These are phyloP conservation scores for Linanthus parryae DNA, from an alignment of 148 eudicot genomes.

Conservation along the genomic window DNA sequence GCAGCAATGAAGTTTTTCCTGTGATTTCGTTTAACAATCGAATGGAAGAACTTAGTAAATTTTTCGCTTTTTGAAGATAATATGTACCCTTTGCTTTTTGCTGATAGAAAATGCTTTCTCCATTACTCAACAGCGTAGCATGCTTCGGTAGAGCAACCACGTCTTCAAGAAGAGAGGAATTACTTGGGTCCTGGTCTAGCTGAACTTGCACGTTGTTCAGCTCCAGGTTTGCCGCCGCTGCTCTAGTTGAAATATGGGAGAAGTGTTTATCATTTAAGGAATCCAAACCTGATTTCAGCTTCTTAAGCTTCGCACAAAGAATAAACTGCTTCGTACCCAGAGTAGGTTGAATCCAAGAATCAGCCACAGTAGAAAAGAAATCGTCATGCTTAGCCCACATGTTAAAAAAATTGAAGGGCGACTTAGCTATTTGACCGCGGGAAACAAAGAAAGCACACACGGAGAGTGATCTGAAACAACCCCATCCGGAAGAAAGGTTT, in stretches of 20 bases:
- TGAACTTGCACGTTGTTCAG: background rate
- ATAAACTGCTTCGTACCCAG: background rate
- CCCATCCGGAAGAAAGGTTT: background rate
- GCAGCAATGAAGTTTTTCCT: background rate
- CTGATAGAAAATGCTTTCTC: background rate
- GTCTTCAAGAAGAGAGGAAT: background rate
- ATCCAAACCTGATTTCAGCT: background rate
- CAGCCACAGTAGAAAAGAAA: background rate
- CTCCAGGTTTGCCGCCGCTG: background rate
- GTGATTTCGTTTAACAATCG: background rate
- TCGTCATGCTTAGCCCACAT: background rate
- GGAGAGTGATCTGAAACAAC: background rate
- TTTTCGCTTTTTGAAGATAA: background rate
- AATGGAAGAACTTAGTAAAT: background rate
- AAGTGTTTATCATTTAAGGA: background rate
- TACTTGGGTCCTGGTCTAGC: background rate
- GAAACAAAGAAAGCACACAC: background rate
- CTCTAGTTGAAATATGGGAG: background rate
- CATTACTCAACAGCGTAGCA: background rate
- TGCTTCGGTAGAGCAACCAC: background rate
- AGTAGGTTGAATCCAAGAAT: background rate
- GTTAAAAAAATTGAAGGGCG: background rate
- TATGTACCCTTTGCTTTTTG: background rate
- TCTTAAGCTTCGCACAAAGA: background rate
- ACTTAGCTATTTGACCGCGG: background rate